Evolutionary conservation across 345 rosid species (phyloP).

Genomic region (Sonneratia alba): DNA sequence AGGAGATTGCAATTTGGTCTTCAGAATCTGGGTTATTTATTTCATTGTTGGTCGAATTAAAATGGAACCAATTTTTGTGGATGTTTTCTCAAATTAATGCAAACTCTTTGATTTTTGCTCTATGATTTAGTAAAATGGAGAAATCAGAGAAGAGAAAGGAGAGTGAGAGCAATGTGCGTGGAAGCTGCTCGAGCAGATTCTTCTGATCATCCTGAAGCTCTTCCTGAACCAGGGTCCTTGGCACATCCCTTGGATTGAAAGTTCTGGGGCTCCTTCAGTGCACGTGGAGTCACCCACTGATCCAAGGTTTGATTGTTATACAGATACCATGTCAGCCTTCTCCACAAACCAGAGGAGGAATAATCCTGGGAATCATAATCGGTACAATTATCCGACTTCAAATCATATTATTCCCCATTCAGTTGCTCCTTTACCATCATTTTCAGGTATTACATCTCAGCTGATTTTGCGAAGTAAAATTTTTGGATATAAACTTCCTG

Average conservation of each 20-base stretch:
- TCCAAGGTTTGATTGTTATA: constrained; percentile 64
- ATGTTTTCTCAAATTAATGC: background rate
- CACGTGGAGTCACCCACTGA: constrained; percentile 22
- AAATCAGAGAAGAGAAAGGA: constrained; percentile 69
- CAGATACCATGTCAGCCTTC: constrained; percentile 72
- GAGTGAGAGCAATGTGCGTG: constrained; percentile 62
- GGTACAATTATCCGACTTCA: constrained; percentile 14
- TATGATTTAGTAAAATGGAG: constrained; percentile 36
- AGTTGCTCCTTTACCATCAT: background rate
- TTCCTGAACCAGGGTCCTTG: constrained; percentile 27
- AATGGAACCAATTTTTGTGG: background rate
- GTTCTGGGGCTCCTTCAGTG: constrained; percentile 14
- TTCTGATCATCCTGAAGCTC: constrained; percentile 20
- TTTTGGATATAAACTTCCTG: too few species aligned
- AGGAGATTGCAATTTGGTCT: background rate
- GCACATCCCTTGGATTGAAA: constrained; percentile 53
- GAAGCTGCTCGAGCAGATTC: constrained; percentile 48
- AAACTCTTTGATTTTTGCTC: background rate
- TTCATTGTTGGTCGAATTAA: background rate
- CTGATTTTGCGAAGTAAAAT: background rate
- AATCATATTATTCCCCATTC: background rate
- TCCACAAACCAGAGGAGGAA: constrained; percentile 40
- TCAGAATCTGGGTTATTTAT: background rate
- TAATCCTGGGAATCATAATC: constrained; percentile 17
- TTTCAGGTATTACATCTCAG: background rate